These are phyloP conservation scores for Haplosporangium gracile DNA, from an alignment of 192 early-diverging fungal genomes.

Conservation along the genomic window DNA sequence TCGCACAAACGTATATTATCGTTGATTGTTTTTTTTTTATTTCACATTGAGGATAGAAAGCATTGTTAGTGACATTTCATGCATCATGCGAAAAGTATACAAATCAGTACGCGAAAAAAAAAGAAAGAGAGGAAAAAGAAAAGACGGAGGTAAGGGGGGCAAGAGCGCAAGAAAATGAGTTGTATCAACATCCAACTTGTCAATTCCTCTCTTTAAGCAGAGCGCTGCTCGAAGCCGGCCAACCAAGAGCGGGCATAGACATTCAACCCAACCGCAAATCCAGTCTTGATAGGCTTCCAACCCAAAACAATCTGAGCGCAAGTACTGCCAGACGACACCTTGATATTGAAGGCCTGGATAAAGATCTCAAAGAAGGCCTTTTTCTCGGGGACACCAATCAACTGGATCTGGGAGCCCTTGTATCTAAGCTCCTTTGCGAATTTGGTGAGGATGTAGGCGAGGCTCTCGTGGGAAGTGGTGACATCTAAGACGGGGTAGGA, in stretches of 20 bases:
- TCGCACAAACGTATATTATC: no score
- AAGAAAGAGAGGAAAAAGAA: no score
- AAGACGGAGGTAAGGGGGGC: no score
- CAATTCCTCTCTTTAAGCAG: not conserved
- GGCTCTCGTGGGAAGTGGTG: slow-evolving; percentile 36
- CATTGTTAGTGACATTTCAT: no score
- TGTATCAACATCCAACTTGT: not conserved
- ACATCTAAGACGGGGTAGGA: slow-evolving; percentile 45
- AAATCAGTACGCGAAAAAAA: no score
- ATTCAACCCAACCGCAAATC: slow-evolving; percentile 8
- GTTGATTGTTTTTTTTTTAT: no score
- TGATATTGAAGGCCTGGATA: slow-evolving; percentile 33
- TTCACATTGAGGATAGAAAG: no score
- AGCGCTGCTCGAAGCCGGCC: not conserved
- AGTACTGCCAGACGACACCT: slow-evolving; percentile 3
- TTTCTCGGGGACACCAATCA: slow-evolving; percentile 13
- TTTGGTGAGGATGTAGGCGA: slow-evolving; percentile 30
- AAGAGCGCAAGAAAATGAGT: not conserved
- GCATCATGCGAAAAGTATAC: no score
- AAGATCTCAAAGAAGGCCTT: not conserved
- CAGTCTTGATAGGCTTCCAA: slow-evolving; percentile 40
- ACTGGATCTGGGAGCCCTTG: slow-evolving; percentile 21
- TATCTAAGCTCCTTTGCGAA: slow-evolving; percentile 33
- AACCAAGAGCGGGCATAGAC: slow-evolving; percentile 26
- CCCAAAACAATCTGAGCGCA: slow-evolving; percentile 32